Evolutionary conservation across 202 grass and related monocot species (phyloP).

Genomic region (Dendrocalamus latiflorus): DNA sequence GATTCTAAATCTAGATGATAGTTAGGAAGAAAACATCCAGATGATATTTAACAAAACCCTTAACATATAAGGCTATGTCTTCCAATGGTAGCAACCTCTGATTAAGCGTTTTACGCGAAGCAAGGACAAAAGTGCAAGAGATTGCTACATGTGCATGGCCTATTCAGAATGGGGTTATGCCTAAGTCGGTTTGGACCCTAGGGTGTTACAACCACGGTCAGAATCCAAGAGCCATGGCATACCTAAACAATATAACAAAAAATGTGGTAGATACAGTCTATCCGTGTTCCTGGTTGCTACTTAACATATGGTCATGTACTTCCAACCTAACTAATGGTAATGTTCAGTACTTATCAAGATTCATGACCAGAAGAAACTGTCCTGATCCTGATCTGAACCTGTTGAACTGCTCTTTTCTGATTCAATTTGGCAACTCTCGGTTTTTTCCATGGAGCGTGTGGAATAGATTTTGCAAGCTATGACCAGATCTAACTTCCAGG

Average conservation of each 20-base stretch:
- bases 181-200: too few relatives aligned
- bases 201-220: too few relatives aligned
- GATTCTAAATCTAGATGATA: too few relatives aligned
- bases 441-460: neutral
- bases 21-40: too few relatives aligned
- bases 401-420: conserved; percentile 17
- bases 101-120: too few relatives aligned
- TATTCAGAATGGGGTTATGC: too few relatives aligned
- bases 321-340: conserved; percentile 6
- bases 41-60: too few relatives aligned
- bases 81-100: too few relatives aligned
- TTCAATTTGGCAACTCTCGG: neutral
- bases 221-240: neutral
- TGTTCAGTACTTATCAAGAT: neutral
- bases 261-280: neutral
- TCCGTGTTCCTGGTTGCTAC: neutral
- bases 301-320: conserved; percentile 1
- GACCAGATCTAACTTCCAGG: neutral
- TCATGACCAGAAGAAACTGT: conserved; percentile 16
- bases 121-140: too few relatives aligned
- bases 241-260: neutral
- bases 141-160: too few relatives aligned
- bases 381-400: conserved; percentile 9
- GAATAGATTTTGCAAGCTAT: conserved; percentile 2
- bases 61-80: too few relatives aligned